A percentile compares a stretch with the other conserved stretches of the same genome.
phyloP scores from a whole-genome alignment of 306 rosid genomes.

The Ziziphus jujuba region DNA sequence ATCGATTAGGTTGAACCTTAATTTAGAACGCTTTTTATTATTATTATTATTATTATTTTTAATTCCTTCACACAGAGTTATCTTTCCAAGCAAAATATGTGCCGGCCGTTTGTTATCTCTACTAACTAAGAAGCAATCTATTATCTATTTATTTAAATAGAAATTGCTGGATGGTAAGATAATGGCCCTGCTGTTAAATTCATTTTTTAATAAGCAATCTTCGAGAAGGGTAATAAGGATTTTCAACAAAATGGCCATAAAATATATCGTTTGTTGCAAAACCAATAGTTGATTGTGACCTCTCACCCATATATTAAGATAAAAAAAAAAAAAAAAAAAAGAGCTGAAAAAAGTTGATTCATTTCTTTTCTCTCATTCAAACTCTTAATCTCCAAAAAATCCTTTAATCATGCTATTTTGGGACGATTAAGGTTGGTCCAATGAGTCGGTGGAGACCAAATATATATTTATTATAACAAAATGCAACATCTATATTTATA shows the following conservation, averaged over 20 bases:
- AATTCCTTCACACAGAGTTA: no score
- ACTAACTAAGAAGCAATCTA: no score
- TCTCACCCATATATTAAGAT: conserved; percentile 8
- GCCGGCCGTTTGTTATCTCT: no score
- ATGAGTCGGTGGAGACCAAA: conserved; percentile 23
- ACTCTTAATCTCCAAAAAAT: conserved; percentile 15
- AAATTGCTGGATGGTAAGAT: no score
- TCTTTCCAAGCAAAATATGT: no score
- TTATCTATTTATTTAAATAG: no score
- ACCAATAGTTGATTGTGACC: conserved; percentile 17
- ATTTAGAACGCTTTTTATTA: no score
- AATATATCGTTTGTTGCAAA: background rate
- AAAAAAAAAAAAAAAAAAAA: background rate
- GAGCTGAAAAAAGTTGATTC: conserved; percentile 9
- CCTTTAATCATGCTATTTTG: conserved; percentile 11
- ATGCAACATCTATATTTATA: conserved; percentile 5
- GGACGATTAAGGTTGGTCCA: conserved; percentile 7
- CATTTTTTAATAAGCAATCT: no score
- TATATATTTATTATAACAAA: background rate
- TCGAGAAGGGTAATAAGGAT: background rate
- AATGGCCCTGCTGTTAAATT: no score
- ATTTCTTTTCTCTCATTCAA: conserved; percentile 3
- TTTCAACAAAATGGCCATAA: background rate
- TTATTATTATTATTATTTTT: no score
- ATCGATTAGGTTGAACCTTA: no score